Evolutionary conservation across 106 monocot species (phyloP).

Genomic region (Chionographis japonica): DNA sequence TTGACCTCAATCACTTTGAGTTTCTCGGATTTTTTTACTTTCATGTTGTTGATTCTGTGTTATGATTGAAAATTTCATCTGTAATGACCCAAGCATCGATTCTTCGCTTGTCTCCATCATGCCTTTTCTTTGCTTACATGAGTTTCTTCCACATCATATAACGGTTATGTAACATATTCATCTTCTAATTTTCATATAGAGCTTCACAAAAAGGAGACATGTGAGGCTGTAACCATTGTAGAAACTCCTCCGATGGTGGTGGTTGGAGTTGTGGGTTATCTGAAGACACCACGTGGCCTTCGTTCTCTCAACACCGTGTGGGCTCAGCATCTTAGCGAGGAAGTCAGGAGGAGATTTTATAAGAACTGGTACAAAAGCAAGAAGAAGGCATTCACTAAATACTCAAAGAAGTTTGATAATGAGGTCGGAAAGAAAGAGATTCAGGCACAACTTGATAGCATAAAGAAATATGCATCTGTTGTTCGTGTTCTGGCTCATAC

Average conservation of each 20-base stretch:
- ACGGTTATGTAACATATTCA: neutral
- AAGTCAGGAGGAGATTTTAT: conserved; percentile 82
- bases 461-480: conserved; percentile 85
- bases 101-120: too few relatives aligned
- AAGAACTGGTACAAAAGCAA: conserved; percentile 87
- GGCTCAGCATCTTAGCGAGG: conserved; percentile 93
- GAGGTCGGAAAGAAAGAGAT: conserved; percentile 87
- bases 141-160: too few relatives aligned
- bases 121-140: too few relatives aligned
- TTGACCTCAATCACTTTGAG: too few relatives aligned
- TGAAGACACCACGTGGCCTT: conserved; percentile 89
- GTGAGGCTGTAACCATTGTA: conserved; percentile 82
- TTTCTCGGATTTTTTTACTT: too few relatives aligned
- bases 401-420: conserved; percentile 71
- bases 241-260: conserved; percentile 86
- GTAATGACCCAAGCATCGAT: too few relatives aligned
- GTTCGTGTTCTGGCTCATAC: conserved; percentile 82
- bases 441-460: conserved; percentile 68
- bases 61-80: too few relatives aligned
- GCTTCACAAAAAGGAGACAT: conserved; percentile 93
- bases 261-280: conserved; percentile 79
- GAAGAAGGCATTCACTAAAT: conserved; percentile 86
- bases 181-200: conserved; percentile 28
- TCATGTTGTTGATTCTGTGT: too few relatives aligned
- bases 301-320: conserved; percentile 73